Evolutionary conservation across 331 rosid genomes (phyloP), one percentile per base, ranked within the genome.

Genomic region (Cydonia oblonga): DNA sequence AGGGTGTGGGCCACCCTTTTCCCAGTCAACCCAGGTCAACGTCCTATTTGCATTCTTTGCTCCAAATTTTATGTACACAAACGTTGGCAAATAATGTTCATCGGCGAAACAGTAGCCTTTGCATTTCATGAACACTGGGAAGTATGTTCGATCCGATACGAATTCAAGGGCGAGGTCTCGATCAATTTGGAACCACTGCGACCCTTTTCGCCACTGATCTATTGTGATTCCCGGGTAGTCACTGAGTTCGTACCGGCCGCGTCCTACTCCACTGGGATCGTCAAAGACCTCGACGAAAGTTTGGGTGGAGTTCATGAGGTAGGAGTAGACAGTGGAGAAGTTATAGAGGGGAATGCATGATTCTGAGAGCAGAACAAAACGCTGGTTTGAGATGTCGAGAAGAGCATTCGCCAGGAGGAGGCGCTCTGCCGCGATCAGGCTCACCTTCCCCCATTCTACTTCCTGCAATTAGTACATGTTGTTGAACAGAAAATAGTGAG

Each of bases 1-100:
- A 0, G 97, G 98, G 67, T 93, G 97, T 7, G 86, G 80, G 13
- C 98, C 97, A 3, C 95, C 91, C 83, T 78, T 86, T 13, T 97
- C 82, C 98, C 97, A 93, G 71, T 93, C 98, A 52, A 89, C 97
- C 96, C 96, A 89, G 25, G 97, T 93, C 88, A 93, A 81, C 46
- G 88, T 89, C 83, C 98, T 78, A 4, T 90, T 82, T 0, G 91
- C 86, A 18, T 87, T 90, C 61, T 35, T 71, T 58, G 72, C 68
- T 71, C 80, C 68, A 51, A 77, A 85, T 69, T 32, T 69, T 18
- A 89, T 82, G 81, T 81, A 82, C 70, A 86, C 87, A 19, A 83
- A 78, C 0, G 97, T 90, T 3, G 95, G 96, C 81, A 93, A 51
- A 75, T 93, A 93, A 29, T 93, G 98, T 30, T 90, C 97, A 56